Conservation (phyloP, 345 rosid species). For the Garcia nutans region DNA sequence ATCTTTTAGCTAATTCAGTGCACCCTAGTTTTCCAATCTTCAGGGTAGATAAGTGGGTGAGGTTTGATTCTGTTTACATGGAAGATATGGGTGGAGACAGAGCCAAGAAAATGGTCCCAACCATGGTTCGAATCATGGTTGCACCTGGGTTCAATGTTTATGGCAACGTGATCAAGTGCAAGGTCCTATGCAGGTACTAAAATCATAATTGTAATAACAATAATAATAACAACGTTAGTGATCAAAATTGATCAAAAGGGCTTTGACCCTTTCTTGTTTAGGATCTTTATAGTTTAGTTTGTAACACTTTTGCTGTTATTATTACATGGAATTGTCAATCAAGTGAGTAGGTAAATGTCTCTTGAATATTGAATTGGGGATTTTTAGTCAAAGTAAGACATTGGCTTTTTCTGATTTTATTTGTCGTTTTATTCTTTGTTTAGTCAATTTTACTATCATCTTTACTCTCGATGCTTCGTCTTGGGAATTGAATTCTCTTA, state of each 20-base stretch:
- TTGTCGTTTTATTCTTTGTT: constrained; percentile 24
- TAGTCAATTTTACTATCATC: constrained; percentile 9
- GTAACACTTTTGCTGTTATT: constrained; percentile 4
- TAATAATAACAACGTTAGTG: constrained; percentile 18
- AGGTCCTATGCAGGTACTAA: constrained; percentile 76
- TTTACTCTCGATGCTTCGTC: not conserved
- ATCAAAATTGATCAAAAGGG: constrained; percentile 15
- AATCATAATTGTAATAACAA: constrained; percentile 27
- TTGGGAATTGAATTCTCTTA: constrained; percentile 12
- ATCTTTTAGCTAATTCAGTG: constrained; percentile 84
- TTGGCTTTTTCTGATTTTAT: constrained; percentile 32
- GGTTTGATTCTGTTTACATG: constrained; percentile 77
- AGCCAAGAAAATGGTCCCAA: constrained; percentile 49
- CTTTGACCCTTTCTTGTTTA: constrained; percentile 21
- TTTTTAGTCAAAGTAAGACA: constrained; percentile 26
- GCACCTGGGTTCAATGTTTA: constrained; percentile 91
- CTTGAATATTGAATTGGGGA: constrained; percentile 3
- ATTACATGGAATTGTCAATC: constrained; percentile 8
- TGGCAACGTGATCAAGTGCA: constrained; percentile 79
- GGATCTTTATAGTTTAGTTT: constrained; percentile 15
- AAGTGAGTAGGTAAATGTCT: not conserved
- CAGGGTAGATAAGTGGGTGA: constrained; percentile 59
- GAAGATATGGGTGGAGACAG: constrained; percentile 72
- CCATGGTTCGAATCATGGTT: constrained; percentile 67
- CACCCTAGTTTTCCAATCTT: constrained; percentile 78